phyloP scores from a whole-genome alignment of 805 yeast species.

The Starmera caribaea region DNA sequence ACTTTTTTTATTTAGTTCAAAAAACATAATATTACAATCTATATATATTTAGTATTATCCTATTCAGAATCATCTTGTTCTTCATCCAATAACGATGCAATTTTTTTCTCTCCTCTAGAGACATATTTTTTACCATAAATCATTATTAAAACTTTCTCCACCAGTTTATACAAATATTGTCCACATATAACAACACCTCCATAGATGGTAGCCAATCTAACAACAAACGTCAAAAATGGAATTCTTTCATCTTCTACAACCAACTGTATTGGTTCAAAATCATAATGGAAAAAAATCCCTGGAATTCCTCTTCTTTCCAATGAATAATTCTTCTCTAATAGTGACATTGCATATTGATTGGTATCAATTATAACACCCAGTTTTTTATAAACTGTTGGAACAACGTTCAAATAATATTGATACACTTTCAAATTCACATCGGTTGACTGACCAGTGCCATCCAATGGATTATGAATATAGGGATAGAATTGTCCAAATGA shows the following conservation, averaged over 20 bases:
- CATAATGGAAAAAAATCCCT: slow-evolving; percentile 76
- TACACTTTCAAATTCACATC: slow-evolving; percentile 38
- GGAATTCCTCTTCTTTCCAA: slow-evolving; percentile 34
- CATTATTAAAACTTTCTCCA: slow-evolving; percentile 44
- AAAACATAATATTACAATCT: neutral
- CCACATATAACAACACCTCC: slow-evolving; percentile 74
- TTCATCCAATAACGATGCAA: slow-evolving; percentile 9
- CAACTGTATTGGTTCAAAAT: slow-evolving; percentile 80
- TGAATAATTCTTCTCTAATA: slow-evolving; percentile 26
- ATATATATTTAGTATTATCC: too few relatives aligned
- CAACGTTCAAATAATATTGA: slow-evolving; percentile 66
- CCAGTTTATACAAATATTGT: slow-evolving; percentile 49
- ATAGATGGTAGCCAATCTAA: slow-evolving; percentile 67
- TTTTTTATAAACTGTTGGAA: slow-evolving; percentile 70
- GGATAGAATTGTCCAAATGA: slow-evolving; percentile 92
- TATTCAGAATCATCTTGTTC: slow-evolving; percentile 1
- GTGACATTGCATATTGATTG: slow-evolving; percentile 73
- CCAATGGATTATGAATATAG: slow-evolving; percentile 79
- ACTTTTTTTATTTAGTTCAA: neutral
- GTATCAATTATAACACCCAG: slow-evolving; percentile 70
- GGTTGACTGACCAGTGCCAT: slow-evolving; percentile 54
- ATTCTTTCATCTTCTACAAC: slow-evolving; percentile 61
- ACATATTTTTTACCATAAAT: slow-evolving; percentile 48
- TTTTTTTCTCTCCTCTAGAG: slow-evolving; percentile 16
- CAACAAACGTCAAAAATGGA: slow-evolving; percentile 67